phyloP scores from a whole-genome alignment of 176 grass and related monocot genomes.

The Oryza coarctata region DNA sequence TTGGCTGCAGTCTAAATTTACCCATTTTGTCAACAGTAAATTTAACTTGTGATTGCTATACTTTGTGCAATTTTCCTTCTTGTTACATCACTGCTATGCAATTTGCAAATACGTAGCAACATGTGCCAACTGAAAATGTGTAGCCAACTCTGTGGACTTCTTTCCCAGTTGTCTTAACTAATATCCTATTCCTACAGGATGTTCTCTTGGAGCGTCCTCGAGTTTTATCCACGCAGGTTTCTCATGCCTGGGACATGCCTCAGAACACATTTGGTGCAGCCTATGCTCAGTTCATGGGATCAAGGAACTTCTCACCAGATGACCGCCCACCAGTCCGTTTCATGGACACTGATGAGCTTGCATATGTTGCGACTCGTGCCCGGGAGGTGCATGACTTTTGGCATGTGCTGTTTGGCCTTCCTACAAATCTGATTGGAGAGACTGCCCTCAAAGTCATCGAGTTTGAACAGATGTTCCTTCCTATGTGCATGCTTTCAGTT shows the following conservation, averaged over 20 bases:
- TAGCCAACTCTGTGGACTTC: neutral
- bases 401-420: slow-evolving; percentile 90
- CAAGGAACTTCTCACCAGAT: slow-evolving; percentile 94
- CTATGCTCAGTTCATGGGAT: slow-evolving; percentile 95
- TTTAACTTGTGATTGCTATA: neutral
- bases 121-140: neutral
- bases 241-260: slow-evolving; percentile 80
- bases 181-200: slow-evolving; percentile 57
- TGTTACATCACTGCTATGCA: neutral
- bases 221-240: slow-evolving; percentile 77
- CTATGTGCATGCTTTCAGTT: slow-evolving; percentile 89
- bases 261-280: slow-evolving; percentile 85
- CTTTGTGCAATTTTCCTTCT: neutral
- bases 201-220: slow-evolving; percentile 72
- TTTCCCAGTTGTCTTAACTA: neutral
- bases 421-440: slow-evolving; percentile 85
- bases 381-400: slow-evolving; percentile 96
- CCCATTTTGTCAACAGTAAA: neutral
- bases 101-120: neutral
- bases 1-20: neutral
- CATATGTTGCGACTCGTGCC: slow-evolving; percentile 68
- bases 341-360: slow-evolving; percentile 86
- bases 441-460: slow-evolving; percentile 94
- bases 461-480: slow-evolving; percentile 95
- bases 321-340: slow-evolving; percentile 86